Percentiles rank a stretch among this genome's conserved stretches.
phyloP scores from a whole-genome alignment of 164 flowering plant species.

The Chimonanthus salicifolius region DNA sequence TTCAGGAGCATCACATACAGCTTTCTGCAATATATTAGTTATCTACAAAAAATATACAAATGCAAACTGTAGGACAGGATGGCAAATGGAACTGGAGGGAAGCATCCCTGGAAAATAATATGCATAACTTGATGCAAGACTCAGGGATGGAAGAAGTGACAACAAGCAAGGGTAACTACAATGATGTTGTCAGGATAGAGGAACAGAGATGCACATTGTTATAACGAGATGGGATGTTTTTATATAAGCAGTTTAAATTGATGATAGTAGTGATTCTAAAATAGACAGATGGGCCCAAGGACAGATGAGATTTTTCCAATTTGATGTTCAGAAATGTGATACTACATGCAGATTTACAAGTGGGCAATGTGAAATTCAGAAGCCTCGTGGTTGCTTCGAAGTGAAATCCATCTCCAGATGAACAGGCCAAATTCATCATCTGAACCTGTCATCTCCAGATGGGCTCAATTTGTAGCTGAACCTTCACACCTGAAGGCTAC shows the following conservation, averaged over 20 bases:
- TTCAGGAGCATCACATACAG: neutral
- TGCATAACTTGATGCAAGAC: neutral
- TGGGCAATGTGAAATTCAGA: conserved; percentile 34
- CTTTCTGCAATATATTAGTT: conserved; percentile 2
- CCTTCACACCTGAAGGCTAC: conserved; percentile 24
- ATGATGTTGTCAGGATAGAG: neutral
- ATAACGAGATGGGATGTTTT: neutral
- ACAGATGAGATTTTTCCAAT: conserved; percentile 33
- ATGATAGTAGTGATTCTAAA: neutral
- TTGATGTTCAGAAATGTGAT: conserved; percentile 36
- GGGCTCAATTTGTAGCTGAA: conserved; percentile 56
- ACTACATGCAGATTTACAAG: conserved; percentile 50
- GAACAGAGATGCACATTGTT: conserved; percentile 2
- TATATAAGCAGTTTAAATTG: neutral
- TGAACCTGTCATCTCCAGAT: conserved; percentile 57
- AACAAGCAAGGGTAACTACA: neutral
- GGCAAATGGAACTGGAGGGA: conserved; percentile 4
- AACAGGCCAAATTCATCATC: conserved; percentile 34
- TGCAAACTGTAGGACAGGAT: neutral
- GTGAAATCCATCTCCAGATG: conserved; percentile 38
- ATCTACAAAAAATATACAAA: conserved; percentile 7
- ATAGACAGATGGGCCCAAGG: conserved; percentile 12
- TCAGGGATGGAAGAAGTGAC: neutral
- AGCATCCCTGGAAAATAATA: neutral
- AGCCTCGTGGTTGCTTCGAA: conserved; percentile 32